Evolutionary conservation across 2,329 filamentous ascomycete genomes (phyloP).

Genomic region (Aspergillus hiratsukae): DNA sequence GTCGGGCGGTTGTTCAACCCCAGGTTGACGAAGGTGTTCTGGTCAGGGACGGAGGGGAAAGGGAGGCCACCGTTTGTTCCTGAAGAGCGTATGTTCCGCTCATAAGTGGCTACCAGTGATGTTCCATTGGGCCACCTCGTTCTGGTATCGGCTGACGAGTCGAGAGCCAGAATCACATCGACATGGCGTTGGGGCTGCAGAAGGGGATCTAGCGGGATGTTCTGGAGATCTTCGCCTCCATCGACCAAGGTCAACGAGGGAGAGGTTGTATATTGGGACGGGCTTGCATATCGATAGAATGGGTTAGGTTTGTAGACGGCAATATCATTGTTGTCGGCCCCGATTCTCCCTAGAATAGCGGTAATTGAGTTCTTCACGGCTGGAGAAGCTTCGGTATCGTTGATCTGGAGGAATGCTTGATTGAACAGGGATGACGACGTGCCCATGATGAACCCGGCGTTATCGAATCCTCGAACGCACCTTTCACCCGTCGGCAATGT

Average conservation of each 20-base stretch:
- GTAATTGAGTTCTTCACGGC: conserved; percentile 49
- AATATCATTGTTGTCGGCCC: conserved; percentile 58
- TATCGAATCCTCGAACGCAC: conserved; percentile 76
- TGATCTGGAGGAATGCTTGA: conserved; percentile 61
- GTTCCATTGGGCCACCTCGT: conserved; percentile 71
- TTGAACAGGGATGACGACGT: conserved; percentile 83
- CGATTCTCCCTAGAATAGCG: conserved; percentile 52
- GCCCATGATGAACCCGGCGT: conserved; percentile 75
- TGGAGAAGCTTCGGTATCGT: conserved; percentile 45
- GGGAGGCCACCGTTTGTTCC: conserved; percentile 58
- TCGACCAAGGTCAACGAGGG: conserved; percentile 64
- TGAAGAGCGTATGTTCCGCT: conserved; percentile 52
- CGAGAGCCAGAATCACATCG: conserved; percentile 74
- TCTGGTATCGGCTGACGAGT: conserved; percentile 66
- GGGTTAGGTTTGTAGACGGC: conserved; percentile 70
- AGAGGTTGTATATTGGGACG: conserved; percentile 54
- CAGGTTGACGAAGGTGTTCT: conserved; percentile 70
- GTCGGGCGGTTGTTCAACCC: conserved; percentile 67
- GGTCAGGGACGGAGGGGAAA: conserved; percentile 66
- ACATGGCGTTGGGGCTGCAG: conserved; percentile 64
- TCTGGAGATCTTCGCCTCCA: conserved; percentile 69
- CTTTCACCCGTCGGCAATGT: conserved; percentile 48
- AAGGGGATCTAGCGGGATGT: conserved; percentile 70
- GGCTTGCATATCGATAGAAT: conserved; percentile 61
- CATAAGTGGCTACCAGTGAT: conserved; percentile 65